Percentiles rank a stretch among this genome's conserved stretches.
Evolutionary conservation across 306 rosid genomes (phyloP).

Genomic region (Quercus variabilis): DNA sequence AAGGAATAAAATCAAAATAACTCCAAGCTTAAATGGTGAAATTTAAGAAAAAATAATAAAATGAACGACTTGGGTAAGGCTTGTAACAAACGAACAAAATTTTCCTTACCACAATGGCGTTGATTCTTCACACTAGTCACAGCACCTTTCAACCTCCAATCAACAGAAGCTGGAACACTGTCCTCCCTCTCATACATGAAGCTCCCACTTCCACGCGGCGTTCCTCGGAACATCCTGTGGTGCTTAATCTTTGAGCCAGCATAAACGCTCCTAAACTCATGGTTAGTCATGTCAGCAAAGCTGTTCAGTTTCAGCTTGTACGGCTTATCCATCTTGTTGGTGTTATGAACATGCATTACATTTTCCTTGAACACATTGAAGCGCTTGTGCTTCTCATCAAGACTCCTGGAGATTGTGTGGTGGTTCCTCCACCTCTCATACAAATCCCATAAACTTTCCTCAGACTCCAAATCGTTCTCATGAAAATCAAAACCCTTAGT

Average conservation of each 20-base stretch:
- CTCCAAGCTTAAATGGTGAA: too few species aligned
- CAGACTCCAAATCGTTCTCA: slow-evolving; percentile 38
- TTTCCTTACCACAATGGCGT: slow-evolving; percentile 47
- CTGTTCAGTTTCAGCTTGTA: slow-evolving; percentile 54
- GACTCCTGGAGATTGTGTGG: slow-evolving; percentile 43
- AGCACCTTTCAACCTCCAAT: slow-evolving; percentile 56
- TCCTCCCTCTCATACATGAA: slow-evolving; percentile 36
- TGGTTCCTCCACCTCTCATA: slow-evolving; percentile 55
- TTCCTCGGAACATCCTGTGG: slow-evolving; percentile 44
- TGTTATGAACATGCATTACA: slow-evolving; percentile 39
- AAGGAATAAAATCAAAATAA: too few species aligned
- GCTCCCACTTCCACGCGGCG: slow-evolving; percentile 12
- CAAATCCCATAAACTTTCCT: slow-evolving; percentile 39
- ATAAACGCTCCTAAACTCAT: slow-evolving; percentile 37
- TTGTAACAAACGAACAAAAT: background rate
- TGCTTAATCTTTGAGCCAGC: slow-evolving; percentile 45
- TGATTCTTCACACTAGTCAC: slow-evolving; percentile 46
- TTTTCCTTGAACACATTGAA: slow-evolving; percentile 55
- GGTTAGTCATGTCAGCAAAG: slow-evolving; percentile 55
- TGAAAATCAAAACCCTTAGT: slow-evolving; percentile 27
- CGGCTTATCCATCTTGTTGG: slow-evolving; percentile 45
- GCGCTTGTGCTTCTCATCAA: slow-evolving; percentile 35
- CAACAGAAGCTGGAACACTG: slow-evolving; percentile 30
- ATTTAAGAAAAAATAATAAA: background rate
- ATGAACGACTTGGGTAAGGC: background rate